phyloP scores from a whole-genome alignment of 768 basidiomycete genomes.

The Mycena metata region DNA sequence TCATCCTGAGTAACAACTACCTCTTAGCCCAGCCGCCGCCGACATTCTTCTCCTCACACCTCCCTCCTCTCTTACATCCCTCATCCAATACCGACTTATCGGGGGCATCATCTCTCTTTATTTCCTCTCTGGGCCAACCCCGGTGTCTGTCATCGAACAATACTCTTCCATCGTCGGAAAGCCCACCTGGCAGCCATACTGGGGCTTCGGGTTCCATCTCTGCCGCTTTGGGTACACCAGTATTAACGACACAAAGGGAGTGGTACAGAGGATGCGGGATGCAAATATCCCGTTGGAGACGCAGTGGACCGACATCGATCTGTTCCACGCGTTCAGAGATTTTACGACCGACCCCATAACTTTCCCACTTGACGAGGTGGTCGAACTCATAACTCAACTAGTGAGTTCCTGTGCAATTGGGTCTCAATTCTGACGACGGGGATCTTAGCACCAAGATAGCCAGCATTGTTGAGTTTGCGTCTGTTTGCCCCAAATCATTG shows the following conservation, averaged over 20 bases:
- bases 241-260: constrained; percentile 56
- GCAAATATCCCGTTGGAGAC: constrained; percentile 86
- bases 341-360: constrained; percentile 77
- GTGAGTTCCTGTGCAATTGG: constrained; percentile 53
- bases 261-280: constrained; percentile 63
- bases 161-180: constrained; percentile 75
- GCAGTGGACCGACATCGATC: constrained; percentile 85
- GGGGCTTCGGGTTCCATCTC: constrained; percentile 86
- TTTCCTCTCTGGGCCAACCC: constrained; percentile 75
- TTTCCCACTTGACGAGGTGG: constrained; percentile 69
- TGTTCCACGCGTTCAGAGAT: constrained; percentile 77
- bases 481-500: constrained; percentile 20
- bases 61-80: constrained; percentile 63
- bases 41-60: constrained; percentile 79
- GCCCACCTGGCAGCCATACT: constrained; percentile 79
- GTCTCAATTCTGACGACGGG: constrained; percentile 16
- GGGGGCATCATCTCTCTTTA: constrained; percentile 86
- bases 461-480: constrained; percentile 57
- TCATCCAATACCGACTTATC: constrained; percentile 79
- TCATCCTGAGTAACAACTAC: constrained; percentile 16
- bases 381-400: constrained; percentile 66
- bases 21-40: constrained; percentile 55
- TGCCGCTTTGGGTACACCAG: constrained; percentile 61
- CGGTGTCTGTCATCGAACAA: constrained; percentile 74
- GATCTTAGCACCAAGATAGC: constrained; percentile 47